Evolutionary conservation across 176 grass and related monocot species (phyloP).

Genomic region (Rhipidocladum racemiflorum): DNA sequence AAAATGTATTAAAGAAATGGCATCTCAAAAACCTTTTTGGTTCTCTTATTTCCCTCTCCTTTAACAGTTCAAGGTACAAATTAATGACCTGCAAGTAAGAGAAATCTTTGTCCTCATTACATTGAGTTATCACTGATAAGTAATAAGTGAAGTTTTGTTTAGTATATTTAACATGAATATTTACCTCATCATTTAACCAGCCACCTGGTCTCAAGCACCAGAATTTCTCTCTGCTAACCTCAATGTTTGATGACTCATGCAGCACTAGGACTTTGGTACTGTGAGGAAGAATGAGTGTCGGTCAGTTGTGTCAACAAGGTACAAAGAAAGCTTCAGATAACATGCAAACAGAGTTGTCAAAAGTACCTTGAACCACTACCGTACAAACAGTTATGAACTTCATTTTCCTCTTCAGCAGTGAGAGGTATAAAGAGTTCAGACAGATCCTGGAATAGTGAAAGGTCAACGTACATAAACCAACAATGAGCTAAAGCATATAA

Average conservation of each 20-base stretch:
- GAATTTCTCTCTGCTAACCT: slow-evolving; percentile 67
- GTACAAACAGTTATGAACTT: slow-evolving; percentile 39
- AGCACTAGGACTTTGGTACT: slow-evolving; percentile 54
- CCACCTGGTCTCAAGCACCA: slow-evolving; percentile 60
- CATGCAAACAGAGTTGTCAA: neutral
- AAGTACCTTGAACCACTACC: slow-evolving; percentile 46
- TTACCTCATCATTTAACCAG: slow-evolving; percentile 95
- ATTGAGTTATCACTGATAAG: neutral
- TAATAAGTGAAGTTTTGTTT: slow-evolving; percentile 6
- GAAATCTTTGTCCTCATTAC: slow-evolving; percentile 25
- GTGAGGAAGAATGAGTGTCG: neutral
- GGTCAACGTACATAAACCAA: slow-evolving; percentile 10
- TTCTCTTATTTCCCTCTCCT: slow-evolving; percentile 73
- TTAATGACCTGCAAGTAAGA: slow-evolving; percentile 72
- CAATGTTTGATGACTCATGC: slow-evolving; percentile 76
- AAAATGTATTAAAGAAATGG: slow-evolving; percentile 97
- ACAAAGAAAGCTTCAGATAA: neutral
- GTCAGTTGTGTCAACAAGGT: neutral
- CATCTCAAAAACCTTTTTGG: slow-evolving; percentile 66
- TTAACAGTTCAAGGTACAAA: slow-evolving; percentile 84
- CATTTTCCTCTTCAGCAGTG: slow-evolving; percentile 57
- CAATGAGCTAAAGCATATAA: slow-evolving; percentile 17
- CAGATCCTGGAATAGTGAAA: slow-evolving; percentile 54
- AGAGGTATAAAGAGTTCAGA: slow-evolving; percentile 53
- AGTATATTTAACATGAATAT: slow-evolving; percentile 25